Evolutionary conservation across 805 yeast genomes (phyloP).

Genomic region (Saccharomycopsis babjevae): DNA sequence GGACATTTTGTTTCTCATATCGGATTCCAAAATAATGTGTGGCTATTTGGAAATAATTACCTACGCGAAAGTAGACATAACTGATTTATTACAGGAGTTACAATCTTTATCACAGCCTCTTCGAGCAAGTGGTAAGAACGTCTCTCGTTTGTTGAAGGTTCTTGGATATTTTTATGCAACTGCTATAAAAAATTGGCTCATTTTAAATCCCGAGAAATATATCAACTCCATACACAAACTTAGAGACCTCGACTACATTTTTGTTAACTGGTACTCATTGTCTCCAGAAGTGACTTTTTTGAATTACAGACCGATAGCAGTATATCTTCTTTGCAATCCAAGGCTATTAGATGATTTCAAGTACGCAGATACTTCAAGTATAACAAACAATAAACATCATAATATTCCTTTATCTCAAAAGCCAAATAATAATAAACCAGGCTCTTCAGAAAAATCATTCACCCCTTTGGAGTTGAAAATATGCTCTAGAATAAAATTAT

Average conservation of each 20-base stretch:
- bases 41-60: background rate
- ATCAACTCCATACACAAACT: background rate
- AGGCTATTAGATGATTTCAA: background rate
- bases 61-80: background rate
- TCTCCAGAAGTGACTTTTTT: background rate
- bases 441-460: background rate
- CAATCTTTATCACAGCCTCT: background rate
- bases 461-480: conserved; percentile 2
- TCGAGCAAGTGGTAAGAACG: background rate
- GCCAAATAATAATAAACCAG: too few species aligned
- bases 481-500: background rate
- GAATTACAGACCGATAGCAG: background rate
- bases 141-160: background rate
- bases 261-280: background rate
- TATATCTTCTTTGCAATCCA: background rate
- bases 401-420: background rate
- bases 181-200: background rate
- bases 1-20: background rate
- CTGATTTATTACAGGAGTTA: background rate
- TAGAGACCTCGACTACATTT: background rate
- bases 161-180: background rate
- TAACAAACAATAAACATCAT: background rate
- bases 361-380: background rate
- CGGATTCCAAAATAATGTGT: background rate
- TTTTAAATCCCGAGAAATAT: background rate